Conservation (phyloP, 352 stramenopile genomes). For the Aphanomyces invadans region DNA sequence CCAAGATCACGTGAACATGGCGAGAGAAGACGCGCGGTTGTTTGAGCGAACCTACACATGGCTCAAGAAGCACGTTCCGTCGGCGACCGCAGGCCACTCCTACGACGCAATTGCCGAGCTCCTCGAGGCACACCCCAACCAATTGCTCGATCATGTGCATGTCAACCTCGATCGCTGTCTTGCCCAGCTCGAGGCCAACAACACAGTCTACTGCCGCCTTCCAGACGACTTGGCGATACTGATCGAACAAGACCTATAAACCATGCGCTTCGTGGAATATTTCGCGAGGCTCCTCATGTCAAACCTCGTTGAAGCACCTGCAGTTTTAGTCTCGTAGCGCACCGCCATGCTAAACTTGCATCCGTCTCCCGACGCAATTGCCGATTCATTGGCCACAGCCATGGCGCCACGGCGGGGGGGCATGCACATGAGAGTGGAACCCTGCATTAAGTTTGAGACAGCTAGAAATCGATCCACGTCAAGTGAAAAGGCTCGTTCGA, state of each 20-base stretch:
- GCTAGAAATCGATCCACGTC: no score
- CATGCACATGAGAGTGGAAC: no score
- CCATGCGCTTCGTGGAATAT: no score
- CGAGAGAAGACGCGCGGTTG: background rate
- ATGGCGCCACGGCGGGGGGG: no score
- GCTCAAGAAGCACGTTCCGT: constrained; percentile 13
- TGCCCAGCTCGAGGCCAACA: background rate
- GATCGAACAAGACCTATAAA: background rate
- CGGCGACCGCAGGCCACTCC: background rate
- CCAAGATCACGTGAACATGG: constrained; percentile 3
- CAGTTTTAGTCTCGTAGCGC: no score
- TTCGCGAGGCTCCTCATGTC: no score
- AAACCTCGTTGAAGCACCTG: no score
- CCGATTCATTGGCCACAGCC: no score
- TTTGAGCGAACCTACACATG: constrained; percentile 19
- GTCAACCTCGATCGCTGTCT: background rate
- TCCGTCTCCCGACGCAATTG: no score
- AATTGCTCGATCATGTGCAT: background rate
- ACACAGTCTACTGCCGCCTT: background rate
- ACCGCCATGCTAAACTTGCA: no score
- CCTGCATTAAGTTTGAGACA: no score
- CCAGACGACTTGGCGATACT: background rate
- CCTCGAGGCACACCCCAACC: background rate
- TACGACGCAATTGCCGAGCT: background rate
- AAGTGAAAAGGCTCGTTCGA: no score